Evolutionary conservation across 805 yeast species (phyloP).

Genomic region (Ogataea nakhonphanomensis): DNA sequence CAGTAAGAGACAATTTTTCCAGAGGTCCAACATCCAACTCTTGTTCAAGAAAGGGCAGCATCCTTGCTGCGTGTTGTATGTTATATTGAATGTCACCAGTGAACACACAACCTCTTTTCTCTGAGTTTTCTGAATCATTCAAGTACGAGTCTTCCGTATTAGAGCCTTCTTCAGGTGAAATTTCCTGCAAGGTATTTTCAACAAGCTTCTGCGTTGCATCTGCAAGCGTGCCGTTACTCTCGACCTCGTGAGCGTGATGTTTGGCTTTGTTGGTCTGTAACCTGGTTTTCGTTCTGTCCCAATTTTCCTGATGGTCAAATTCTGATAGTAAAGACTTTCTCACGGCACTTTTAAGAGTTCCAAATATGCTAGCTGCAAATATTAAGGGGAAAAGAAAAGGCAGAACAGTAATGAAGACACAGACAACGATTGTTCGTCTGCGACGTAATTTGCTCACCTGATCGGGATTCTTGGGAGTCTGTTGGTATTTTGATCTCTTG

Average conservation of each 20-base stretch:
- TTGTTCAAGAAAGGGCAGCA: not conserved
- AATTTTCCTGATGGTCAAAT: conserved; percentile 11
- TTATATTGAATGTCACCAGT: conserved; percentile 6
- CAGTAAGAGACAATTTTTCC: conserved; percentile 9
- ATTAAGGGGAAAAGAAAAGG: conserved; percentile 27
- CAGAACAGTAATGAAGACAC: conserved; percentile 7
- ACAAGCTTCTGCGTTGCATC: conserved; percentile 28
- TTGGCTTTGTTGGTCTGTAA: conserved; percentile 7
- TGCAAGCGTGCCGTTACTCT: conserved; percentile 19
- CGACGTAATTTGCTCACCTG: conserved; percentile 2
- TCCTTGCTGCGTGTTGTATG: not conserved
- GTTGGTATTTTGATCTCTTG: conserved; percentile 26
- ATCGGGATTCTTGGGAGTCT: not conserved
- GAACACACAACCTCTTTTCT: not conserved
- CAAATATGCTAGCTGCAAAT: conserved; percentile 24
- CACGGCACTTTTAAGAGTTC: conserved; percentile 24
- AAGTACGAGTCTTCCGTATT: not conserved
- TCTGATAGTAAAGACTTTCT: conserved; percentile 15
- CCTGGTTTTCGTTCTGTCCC: conserved; percentile 6
- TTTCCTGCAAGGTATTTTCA: conserved; percentile 24
- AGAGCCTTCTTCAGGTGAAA: not conserved
- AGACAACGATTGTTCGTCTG: conserved; percentile 11
- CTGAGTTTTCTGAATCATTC: not conserved
- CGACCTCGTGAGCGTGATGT: conserved; percentile 7
- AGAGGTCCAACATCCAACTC: conserved; percentile 9